A percentile compares a stretch with the other conserved stretches of the same genome.
phyloP scores from a whole-genome alignment of 208 protist species.

The Leptomonas pyrrhocoris region DNA sequence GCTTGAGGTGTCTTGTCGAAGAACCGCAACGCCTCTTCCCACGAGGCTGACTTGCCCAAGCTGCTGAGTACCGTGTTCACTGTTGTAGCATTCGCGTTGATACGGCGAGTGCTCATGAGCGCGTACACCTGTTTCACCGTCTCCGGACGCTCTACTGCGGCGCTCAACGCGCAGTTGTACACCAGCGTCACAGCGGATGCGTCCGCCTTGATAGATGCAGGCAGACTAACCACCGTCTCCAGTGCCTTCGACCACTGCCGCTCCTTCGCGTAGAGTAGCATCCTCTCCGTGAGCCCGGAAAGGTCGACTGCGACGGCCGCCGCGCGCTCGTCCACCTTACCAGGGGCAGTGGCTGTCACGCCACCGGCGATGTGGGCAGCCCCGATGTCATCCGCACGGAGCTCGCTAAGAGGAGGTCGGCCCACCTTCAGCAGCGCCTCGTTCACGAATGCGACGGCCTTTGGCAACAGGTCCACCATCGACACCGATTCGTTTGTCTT shows the following conservation, averaged over 20 bases:
- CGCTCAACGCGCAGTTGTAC: constrained; percentile 87
- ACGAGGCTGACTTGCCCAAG: constrained; percentile 53
- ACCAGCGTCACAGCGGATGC: constrained; percentile 75
- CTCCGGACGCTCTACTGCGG: constrained; percentile 67
- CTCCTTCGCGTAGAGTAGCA: constrained; percentile 84
- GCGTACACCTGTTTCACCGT: constrained; percentile 47
- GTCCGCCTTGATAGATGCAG: constrained; percentile 30
- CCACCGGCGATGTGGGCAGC: constrained; percentile 11
- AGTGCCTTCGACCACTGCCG: constrained; percentile 76
- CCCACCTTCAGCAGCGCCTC: constrained; percentile 63
- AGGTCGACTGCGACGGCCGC: constrained; percentile 26
- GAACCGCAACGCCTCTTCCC: constrained; percentile 68
- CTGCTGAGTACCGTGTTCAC: constrained; percentile 83
- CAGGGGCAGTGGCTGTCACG: not conserved
- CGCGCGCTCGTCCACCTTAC: not conserved
- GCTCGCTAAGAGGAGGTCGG: constrained; percentile 44
- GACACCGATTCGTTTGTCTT: constrained; percentile 41
- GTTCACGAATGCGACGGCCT: constrained; percentile 79
- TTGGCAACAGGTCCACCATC: constrained; percentile 44
- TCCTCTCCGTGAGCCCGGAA: constrained; percentile 64
- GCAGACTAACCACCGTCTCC: constrained; percentile 40
- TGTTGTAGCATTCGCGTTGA: constrained; percentile 73
- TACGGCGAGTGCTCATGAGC: constrained; percentile 51
- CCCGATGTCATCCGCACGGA: constrained; percentile 50
- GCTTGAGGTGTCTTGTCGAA: constrained; percentile 43